Base-by-base conservation (phyloP, 2,329 filamentous ascomycete species). In the Trichoderma koningii region DNA sequence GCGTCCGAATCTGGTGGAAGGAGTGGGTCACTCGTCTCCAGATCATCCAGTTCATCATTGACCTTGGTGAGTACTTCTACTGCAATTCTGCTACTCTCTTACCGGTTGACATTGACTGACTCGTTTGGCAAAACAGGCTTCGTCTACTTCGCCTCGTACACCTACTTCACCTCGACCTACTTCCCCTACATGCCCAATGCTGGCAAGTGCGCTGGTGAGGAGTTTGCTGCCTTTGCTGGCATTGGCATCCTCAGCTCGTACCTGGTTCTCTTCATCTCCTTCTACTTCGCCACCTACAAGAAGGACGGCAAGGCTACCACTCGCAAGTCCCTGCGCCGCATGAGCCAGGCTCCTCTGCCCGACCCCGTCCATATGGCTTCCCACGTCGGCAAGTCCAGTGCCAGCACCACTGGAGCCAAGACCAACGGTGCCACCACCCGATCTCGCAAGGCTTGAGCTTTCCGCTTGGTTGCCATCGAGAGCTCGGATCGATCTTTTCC, bases 141-240 rank as follows among this genome's bases (percentile, higher is more conserved):
- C 78, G 92, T 98, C 78, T 98, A 98, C 88, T 98, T 97, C 75
- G 94, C 93, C 60, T 96, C 94, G n/a, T 98, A 94, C 86, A 97
- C 93, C 72, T 98, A 98, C 85, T 97, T 97, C 85, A 88, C 90
- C 71, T 93, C 89, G 72, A 90, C 89, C 72, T 97, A 97, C 87
- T 97, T 90, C 83, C 85, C 84, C 52, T 89, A 86, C 83, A 82
- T 96, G 77, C 94, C 94, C 70, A 97, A 92, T 76, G 80, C 84
- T 68, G 94, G 94, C 77, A 83, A 88, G 72, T 99, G 94, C 78
- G 92, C 94, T 47, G 94, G 94, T 74, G 94, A 98, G 83, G 95
- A 98, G 80, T 98, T 97, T 74, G 94, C 94, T 55, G 94, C 94
- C 51, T 92, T 97, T 74, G 85, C 93, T 66, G 94, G 94, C 72